Percentiles rank a stretch among this genome's conserved stretches.
Evolutionary conservation across 768 basidiomycete genomes (phyloP).

Genomic region (Macrolepiota albuminosa): DNA sequence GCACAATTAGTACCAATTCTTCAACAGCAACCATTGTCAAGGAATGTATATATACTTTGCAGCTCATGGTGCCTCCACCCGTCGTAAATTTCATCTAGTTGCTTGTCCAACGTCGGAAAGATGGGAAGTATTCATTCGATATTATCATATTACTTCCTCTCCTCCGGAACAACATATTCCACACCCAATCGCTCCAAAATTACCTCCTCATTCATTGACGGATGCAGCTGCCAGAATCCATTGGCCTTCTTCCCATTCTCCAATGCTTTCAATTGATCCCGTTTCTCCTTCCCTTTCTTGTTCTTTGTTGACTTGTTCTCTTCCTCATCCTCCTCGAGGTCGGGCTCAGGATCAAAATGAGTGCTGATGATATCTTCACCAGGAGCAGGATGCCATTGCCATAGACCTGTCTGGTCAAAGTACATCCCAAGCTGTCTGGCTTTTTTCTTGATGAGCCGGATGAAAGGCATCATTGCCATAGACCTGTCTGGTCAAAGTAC

Average conservation of each 20-base stretch:
- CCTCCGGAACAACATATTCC: slow-evolving; percentile 33
- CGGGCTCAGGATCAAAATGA: not conserved
- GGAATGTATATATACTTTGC: not conserved
- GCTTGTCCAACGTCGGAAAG: not conserved
- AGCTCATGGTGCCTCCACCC: too few relatives aligned
- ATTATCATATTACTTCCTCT: slow-evolving; percentile 15
- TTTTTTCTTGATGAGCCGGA: slow-evolving; percentile 31
- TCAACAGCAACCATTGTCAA: not conserved
- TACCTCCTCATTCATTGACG: slow-evolving; percentile 38
- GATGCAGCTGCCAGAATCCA: slow-evolving; percentile 46
- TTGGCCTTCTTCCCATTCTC: slow-evolving; percentile 1
- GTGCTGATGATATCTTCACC: not conserved
- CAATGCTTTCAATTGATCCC: not conserved
- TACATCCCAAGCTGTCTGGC: slow-evolving; percentile 43
- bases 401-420: slow-evolving; percentile 61
- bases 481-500: slow-evolving; percentile 55
- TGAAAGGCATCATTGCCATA: slow-evolving; percentile 55
- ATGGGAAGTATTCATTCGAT: too few relatives aligned
- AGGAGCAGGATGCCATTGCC: slow-evolving; percentile 40
- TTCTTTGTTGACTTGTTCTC: not conserved
- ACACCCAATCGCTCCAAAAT: slow-evolving; percentile 41
- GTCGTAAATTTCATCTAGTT: too few relatives aligned
- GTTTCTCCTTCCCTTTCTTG: not conserved
- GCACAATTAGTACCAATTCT: not conserved
- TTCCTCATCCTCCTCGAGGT: not conserved